Evolutionary conservation across 225 moss, liverwort and hornwort species (phyloP).

Genomic region (Neckera pumila): DNA sequence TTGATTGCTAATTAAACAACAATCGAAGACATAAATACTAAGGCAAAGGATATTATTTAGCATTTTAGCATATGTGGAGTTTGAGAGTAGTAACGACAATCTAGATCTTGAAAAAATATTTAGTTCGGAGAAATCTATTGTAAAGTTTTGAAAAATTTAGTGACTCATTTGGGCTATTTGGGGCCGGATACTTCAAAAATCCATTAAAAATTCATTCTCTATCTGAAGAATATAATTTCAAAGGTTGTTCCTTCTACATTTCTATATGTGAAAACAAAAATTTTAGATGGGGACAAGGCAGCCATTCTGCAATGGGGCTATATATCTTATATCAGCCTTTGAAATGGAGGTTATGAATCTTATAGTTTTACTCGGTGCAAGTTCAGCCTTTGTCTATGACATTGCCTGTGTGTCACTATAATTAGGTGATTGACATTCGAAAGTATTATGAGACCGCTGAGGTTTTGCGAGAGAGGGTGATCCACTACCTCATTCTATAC

Average conservation of each 20-base stretch:
- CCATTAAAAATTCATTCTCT: neutral
- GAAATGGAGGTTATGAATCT: neutral
- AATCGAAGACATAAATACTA: neutral
- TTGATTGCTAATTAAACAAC: neutral
- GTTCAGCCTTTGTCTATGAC: neutral
- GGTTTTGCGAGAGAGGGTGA: conserved; percentile 40
- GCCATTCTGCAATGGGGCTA: neutral
- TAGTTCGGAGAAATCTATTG: neutral
- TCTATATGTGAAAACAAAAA: neutral
- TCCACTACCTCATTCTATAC: conserved; percentile 44
- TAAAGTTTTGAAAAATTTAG: neutral
- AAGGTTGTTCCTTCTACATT: neutral
- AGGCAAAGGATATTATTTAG: neutral
- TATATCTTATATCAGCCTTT: neutral
- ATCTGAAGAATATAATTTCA: neutral
- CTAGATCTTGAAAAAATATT: neutral
- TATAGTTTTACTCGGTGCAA: neutral
- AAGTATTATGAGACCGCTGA: conserved; percentile 60
- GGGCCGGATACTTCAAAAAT: neutral
- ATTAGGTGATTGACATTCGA: conserved; percentile 56
- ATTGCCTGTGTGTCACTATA: neutral
- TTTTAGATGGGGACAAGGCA: too few relatives aligned
- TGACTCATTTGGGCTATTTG: neutral
- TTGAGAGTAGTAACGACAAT: neutral
- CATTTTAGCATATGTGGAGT: neutral